Percentiles rank a stretch among this genome's conserved stretches.
These are phyloP conservation scores for Paragyromitra xinjiangensis DNA, from an alignment of 495 filamentous ascomycete genomes.

Conservation along the genomic window DNA sequence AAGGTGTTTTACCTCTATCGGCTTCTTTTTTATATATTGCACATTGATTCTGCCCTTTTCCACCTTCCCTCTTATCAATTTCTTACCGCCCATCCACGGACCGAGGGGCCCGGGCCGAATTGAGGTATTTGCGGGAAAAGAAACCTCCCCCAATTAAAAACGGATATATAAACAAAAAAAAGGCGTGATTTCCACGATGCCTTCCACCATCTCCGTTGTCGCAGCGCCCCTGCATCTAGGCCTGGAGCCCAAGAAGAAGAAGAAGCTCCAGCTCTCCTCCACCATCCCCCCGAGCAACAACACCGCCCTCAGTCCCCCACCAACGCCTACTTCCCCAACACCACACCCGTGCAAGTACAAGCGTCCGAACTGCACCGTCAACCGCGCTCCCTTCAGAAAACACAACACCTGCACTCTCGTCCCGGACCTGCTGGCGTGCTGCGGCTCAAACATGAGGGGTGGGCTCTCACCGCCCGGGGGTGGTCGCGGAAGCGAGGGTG, in stretches of 20 bases:
- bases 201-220: slow-evolving; percentile 48
- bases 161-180: slow-evolving; percentile 1
- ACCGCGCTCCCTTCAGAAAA: slow-evolving; percentile 38
- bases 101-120: slow-evolving; percentile 2
- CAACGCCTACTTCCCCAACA: slow-evolving; percentile 14
- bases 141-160: neutral
- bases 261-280: slow-evolving; percentile 26
- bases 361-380: slow-evolving; percentile 14
- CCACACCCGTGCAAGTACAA: slow-evolving; percentile 1
- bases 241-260: slow-evolving; percentile 26
- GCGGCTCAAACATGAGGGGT: slow-evolving; percentile 41
- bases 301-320: slow-evolving; percentile 1
- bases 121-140: slow-evolving; percentile 10
- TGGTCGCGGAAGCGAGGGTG: slow-evolving; percentile 5
- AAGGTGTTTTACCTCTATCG: neutral
- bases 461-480: slow-evolving; percentile 29
- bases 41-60: neutral
- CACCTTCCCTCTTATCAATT: neutral
- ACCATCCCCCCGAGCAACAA: neutral
- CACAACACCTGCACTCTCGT: slow-evolving; percentile 30
- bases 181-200: slow-evolving; percentile 49
- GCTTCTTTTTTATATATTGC: slow-evolving; percentile 2
- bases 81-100: neutral
- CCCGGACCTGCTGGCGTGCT: slow-evolving; percentile 30
- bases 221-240: slow-evolving; percentile 28